Evolutionary conservation across 139 green algal species (phyloP).

Genomic region (Picochlorum sp.): DNA sequence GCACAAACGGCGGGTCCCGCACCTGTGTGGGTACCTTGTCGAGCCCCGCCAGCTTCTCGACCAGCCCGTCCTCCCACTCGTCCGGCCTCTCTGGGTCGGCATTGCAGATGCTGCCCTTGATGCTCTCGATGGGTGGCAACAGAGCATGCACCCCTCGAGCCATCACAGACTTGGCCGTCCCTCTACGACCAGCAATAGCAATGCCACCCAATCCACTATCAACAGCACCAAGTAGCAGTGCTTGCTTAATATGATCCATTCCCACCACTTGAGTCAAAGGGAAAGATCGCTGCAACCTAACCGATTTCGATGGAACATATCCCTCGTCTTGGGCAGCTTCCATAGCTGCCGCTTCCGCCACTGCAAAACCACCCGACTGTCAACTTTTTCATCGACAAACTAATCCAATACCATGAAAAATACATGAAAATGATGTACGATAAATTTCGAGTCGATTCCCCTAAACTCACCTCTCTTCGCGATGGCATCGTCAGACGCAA

Average conservation of each 20-base stretch:
- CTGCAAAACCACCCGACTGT: slow-evolving; percentile 9
- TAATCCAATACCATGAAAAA: not conserved
- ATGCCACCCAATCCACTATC: slow-evolving; percentile 86
- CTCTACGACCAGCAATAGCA: slow-evolving; percentile 79
- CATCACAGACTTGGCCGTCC: slow-evolving; percentile 97
- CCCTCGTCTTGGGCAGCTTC: slow-evolving; percentile 7
- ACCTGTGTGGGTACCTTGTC: slow-evolving; percentile 38
- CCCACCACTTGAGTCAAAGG: slow-evolving; percentile 79
- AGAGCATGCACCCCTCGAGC: slow-evolving; percentile 88
- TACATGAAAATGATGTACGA: too few species aligned
- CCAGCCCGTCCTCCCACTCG: slow-evolving; percentile 77
- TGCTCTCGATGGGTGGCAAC: slow-evolving; percentile 94
- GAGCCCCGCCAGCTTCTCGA: slow-evolving; percentile 32
- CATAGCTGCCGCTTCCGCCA: slow-evolving; percentile 5
- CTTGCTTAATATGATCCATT: slow-evolving; percentile 92
- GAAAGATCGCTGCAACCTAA: slow-evolving; percentile 41
- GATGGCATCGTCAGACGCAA: too few species aligned
- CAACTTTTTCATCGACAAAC: not conserved
- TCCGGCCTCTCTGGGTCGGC: slow-evolving; percentile 78
- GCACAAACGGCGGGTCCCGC: slow-evolving; percentile 79
- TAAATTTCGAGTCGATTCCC: too few species aligned
- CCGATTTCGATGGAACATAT: slow-evolving; percentile 9
- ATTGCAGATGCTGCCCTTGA: slow-evolving; percentile 86
- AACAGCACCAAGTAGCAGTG: slow-evolving; percentile 92
- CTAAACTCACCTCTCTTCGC: too few species aligned